phyloP scores from a whole-genome alignment of 2,329 filamentous ascomycete species.

The Dothideomycetes sp. region DNA sequence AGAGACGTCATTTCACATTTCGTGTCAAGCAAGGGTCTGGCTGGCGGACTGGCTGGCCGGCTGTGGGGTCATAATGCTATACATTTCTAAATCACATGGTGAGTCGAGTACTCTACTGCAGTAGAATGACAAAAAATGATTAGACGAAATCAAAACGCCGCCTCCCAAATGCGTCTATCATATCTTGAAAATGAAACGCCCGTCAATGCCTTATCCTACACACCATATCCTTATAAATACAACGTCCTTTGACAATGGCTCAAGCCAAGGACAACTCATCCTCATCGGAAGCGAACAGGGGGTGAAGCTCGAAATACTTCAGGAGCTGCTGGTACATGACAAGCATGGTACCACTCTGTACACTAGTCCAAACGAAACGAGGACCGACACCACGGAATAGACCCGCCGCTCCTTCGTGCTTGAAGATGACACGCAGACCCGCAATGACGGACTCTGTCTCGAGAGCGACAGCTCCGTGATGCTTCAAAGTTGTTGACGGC shows the following conservation, averaged over 20 bases:
- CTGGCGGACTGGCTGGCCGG: too few species aligned
- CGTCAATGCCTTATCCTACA: neutral
- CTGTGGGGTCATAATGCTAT: too few species aligned
- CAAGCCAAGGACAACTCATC: conserved; percentile 1
- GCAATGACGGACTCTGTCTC: conserved; percentile 84
- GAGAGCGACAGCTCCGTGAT: conserved; percentile 68
- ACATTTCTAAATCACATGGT: neutral
- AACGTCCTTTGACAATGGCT: too few species aligned
- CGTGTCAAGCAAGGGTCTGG: too few species aligned
- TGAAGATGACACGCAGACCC: conserved; percentile 79
- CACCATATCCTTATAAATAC: conserved; percentile 2
- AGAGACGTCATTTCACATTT: too few species aligned
- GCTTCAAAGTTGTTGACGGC: conserved; percentile 71
- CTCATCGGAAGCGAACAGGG: conserved; percentile 26
- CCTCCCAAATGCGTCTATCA: conserved; percentile 12
- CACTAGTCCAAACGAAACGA: conserved; percentile 89
- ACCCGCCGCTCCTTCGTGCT: conserved; percentile 74
- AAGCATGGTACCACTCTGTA: conserved; percentile 94
- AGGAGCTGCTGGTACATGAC: conserved; percentile 87
- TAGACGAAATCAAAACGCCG: conserved; percentile 3
- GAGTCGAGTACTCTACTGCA: neutral
- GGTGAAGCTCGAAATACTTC: conserved; percentile 59
- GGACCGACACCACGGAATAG: conserved; percentile 95
- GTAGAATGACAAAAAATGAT: neutral
- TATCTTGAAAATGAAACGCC: conserved; percentile 9